phyloP scores from a whole-genome alignment of 495 filamentous ascomycete species.

The Podospora comata region DNA sequence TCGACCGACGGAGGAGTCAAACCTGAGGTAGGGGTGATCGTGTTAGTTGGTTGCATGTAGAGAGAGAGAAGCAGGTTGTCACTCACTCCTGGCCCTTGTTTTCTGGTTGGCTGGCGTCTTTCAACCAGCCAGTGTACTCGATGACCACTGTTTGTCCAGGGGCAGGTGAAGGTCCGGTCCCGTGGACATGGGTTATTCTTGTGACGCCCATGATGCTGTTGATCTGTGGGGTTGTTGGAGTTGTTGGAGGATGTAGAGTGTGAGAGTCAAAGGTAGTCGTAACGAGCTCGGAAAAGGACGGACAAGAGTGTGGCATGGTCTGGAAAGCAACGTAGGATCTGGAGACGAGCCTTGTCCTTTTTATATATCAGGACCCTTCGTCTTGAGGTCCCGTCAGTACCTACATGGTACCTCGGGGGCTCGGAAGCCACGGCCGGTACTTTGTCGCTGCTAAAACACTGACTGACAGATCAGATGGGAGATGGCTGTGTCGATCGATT shows the following conservation, averaged over 20 bases:
- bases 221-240: background rate
- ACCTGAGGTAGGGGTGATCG: constrained; percentile 46
- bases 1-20: constrained; percentile 71
- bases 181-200: constrained; percentile 43
- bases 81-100: constrained; percentile 50
- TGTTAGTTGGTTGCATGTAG: constrained; percentile 5
- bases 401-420: background rate
- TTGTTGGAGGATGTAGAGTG: background rate
- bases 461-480: background rate
- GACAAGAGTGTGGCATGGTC: background rate
- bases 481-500: constrained; percentile 12
- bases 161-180: constrained; percentile 52
- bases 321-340: background rate
- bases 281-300: background rate
- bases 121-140: constrained; percentile 80
- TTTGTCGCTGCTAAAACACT: constrained; percentile 1
- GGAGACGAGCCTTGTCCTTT: background rate
- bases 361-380: background rate
- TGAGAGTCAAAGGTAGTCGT: background rate
- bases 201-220: constrained; percentile 47
- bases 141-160: constrained; percentile 68
- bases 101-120: constrained; percentile 54
- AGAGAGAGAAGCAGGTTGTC: background rate
- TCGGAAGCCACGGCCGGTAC: constrained; percentile 15
- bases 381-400: background rate